Base-by-base conservation (phyloP, 2,329 filamentous ascomycete species). In the Cladosporium phlei region DNA sequence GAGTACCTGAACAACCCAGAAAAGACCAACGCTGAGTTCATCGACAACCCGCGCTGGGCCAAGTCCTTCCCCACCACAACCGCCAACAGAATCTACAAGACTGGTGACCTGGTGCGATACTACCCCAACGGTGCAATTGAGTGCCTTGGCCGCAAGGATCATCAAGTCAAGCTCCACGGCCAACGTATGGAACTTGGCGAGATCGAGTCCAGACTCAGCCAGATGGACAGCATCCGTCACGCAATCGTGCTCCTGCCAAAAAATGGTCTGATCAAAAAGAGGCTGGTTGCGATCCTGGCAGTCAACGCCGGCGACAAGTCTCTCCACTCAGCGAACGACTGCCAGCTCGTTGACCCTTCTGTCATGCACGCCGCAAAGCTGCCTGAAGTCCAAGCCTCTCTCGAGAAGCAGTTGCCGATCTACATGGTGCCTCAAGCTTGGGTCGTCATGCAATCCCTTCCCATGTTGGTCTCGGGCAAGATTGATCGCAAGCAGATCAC, bases 101-200 rank as follows among this genome's bases (percentile, higher is more conserved):
- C 55, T 8, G 56, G 55, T 14, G 56, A 58, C 28, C 38, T 59
- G 16, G 56, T 55, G 3, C 47, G 49, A 21, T 51, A 57, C 34
- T 43, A 47, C 6, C 25, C 38, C 10, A 51, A 59, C 37, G 55
- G 52, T 11, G 40, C 38, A 19, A 35, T 55, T 21, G 25, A 43
- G 5, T 85, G 88, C 33, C 65, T 79, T 9, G 85, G 86, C 11
- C 76, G 86, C 17, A 72, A 82, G 19, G 88, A 91, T 55, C 82
- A 83, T 47, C 86, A 90, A 63, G 73, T 91, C 40, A 93, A 91
- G 61, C 72, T 94, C 10, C 78, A 85, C 25, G 87, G 88, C 0
- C 84, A 89, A 54, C 72, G 85, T 34, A 80, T 94, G 21, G 86
- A 93, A 59, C 74, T 88, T 10, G 76, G 78, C 1, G 88, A 91